Conservation (phyloP, 331 rosid species). For the Phaseolus coccineus region DNA sequence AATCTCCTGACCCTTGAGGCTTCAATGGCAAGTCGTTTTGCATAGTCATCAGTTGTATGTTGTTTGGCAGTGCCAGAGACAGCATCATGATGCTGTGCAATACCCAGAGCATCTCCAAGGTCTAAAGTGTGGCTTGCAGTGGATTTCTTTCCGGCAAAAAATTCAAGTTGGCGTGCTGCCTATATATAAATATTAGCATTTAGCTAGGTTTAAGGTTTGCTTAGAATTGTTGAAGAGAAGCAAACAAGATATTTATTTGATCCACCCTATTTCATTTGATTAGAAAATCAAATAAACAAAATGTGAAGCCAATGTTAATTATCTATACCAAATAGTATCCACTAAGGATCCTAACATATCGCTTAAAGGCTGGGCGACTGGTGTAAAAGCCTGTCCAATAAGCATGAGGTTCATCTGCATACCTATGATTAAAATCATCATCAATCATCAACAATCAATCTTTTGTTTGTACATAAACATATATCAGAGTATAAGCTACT, state of each 20-base stretch:
- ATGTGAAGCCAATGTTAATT: not conserved
- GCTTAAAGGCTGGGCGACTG: conserved; percentile 14
- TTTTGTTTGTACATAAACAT: not conserved
- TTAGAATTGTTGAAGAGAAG: not conserved
- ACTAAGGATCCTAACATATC: conserved; percentile 7
- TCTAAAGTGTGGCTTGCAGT: not conserved
- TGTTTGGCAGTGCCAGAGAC: conserved; percentile 10
- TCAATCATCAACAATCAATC: not conserved
- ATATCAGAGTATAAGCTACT: not conserved
- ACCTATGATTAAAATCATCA: not conserved
- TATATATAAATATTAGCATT: not conserved
- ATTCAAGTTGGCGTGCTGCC: conserved; percentile 5
- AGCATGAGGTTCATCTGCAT: not conserved
- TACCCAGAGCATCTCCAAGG: not conserved
- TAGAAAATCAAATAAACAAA: not conserved
- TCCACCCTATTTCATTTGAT: not conserved
- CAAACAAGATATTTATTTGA: not conserved
- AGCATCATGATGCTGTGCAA: conserved; percentile 21
- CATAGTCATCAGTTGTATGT: conserved; percentile 13
- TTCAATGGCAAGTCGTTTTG: conserved; percentile 15
- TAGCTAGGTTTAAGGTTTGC: not conserved
- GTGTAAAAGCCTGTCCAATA: conserved; percentile 20
- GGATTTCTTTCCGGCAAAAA: conserved; percentile 7
- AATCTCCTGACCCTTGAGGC: conserved; percentile 2
- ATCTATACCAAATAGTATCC: conserved; percentile 9